These are phyloP conservation scores for Wolfiporia cocos DNA, from an alignment of 1,284 basidiomycete species.

Conservation along the genomic window DNA sequence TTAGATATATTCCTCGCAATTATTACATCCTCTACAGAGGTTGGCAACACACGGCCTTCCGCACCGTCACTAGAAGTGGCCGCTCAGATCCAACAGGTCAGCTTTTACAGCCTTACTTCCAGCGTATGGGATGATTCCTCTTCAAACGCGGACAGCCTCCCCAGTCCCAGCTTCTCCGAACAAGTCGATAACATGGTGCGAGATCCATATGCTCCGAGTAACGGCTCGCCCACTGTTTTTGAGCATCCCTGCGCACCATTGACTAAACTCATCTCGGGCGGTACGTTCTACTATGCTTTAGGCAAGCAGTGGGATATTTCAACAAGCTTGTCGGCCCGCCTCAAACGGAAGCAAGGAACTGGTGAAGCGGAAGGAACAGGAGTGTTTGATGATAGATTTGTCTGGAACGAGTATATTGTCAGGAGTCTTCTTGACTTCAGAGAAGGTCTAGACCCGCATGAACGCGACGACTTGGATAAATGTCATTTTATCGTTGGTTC, in stretches of 20 bases:
- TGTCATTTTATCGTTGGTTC: slow-evolving; percentile 75
- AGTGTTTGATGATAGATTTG: slow-evolving; percentile 74
- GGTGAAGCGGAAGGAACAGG: slow-evolving; percentile 44
- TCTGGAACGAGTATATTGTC: slow-evolving; percentile 86
- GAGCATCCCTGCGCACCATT: slow-evolving; percentile 91
- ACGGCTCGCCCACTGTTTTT: slow-evolving; percentile 39
- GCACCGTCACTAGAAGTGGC: slow-evolving; percentile 52
- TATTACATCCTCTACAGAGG: slow-evolving; percentile 67
- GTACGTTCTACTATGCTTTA: slow-evolving; percentile 90
- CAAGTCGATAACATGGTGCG: slow-evolving; percentile 38
- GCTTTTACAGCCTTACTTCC: slow-evolving; percentile 69
- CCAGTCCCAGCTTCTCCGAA: slow-evolving; percentile 39
- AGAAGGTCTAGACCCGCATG: slow-evolving; percentile 61
- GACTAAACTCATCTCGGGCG: slow-evolving; percentile 87
- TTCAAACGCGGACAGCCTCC: slow-evolving; percentile 39
- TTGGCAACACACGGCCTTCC: slow-evolving; percentile 73
- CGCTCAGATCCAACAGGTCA: slow-evolving; percentile 73
- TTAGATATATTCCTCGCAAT: slow-evolving; percentile 78
- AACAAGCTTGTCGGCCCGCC: slow-evolving; percentile 64
- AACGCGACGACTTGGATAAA: slow-evolving; percentile 65
- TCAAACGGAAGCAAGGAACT: slow-evolving; percentile 44
- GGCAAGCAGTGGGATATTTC: slow-evolving; percentile 87
- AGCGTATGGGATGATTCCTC: slow-evolving; percentile 66
- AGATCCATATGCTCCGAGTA: slow-evolving; percentile 35
- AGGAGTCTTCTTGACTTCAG: slow-evolving; percentile 78